Evolutionary conservation across 1,284 basidiomycete genomes (phyloP).

Genomic region (Boletus mariae): DNA sequence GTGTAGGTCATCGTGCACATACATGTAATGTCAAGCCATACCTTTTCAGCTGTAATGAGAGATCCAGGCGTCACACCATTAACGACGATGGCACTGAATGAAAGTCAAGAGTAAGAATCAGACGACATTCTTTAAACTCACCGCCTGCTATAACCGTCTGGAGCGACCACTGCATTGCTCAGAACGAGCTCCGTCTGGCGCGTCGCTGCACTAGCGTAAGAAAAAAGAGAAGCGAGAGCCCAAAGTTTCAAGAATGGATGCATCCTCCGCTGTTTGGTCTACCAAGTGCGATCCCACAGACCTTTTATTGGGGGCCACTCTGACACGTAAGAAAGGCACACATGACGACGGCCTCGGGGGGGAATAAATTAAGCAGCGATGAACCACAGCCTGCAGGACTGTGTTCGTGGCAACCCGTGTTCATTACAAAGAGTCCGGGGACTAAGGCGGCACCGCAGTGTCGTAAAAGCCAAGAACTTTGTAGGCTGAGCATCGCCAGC

Average conservation of each 20-base stretch:
- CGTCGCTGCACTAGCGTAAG: slow-evolving; percentile 11
- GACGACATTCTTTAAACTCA: neutral
- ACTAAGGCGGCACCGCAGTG: neutral
- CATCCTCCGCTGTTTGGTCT: slow-evolving; percentile 11
- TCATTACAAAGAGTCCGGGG: neutral
- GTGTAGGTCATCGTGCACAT: slow-evolving; percentile 1
- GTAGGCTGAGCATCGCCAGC: neutral
- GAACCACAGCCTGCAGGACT: neutral
- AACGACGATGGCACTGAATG: slow-evolving; percentile 24
- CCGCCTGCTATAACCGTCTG: slow-evolving; percentile 32
- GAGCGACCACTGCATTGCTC: slow-evolving; percentile 28
- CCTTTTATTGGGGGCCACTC: neutral
- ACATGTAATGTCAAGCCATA: slow-evolving; percentile 29
- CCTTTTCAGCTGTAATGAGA: slow-evolving; percentile 24
- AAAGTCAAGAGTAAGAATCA: neutral
- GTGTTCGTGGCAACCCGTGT: neutral
- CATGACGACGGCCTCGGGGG: neutral
- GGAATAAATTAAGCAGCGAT: neutral
- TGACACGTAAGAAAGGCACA: neutral
- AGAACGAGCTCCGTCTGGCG: slow-evolving; percentile 19
- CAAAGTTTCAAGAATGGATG: slow-evolving; percentile 9
- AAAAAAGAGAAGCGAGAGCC: slow-evolving; percentile 9
- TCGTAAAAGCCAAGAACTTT: neutral
- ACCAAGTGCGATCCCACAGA: neutral
- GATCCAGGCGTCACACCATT: slow-evolving; percentile 26